A percentile compares a stretch with the other conserved stretches of the same genome.
Evolutionary conservation across 2,329 filamentous ascomycete species (phyloP).

Genomic region (Fusarium bulbicola): DNA sequence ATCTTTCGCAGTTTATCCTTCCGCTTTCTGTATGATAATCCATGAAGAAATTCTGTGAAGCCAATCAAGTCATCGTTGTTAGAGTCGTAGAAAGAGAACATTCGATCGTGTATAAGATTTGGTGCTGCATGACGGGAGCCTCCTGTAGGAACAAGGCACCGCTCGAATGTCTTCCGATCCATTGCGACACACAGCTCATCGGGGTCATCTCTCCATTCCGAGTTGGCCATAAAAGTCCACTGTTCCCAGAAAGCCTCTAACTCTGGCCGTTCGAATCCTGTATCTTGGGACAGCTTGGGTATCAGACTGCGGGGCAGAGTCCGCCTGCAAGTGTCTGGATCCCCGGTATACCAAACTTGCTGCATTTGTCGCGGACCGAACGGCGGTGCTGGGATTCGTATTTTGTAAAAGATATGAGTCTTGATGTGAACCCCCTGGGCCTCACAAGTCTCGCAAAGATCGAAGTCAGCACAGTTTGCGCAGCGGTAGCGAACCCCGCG

Average conservation of each 20-base stretch:
- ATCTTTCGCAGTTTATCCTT: constrained; percentile 77
- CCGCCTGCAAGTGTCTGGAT: constrained; percentile 75
- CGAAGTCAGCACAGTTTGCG: constrained; percentile 94
- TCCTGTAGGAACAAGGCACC: constrained; percentile 86
- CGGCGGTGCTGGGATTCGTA: constrained; percentile 87
- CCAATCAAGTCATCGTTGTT: constrained; percentile 90
- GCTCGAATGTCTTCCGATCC: constrained; percentile 91
- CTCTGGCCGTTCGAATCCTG: constrained; percentile 84
- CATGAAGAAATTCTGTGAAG: constrained; percentile 90
- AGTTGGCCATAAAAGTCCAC: constrained; percentile 92
- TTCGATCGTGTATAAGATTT: constrained; percentile 93
- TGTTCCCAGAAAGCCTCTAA: constrained; percentile 96
- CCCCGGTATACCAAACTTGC: constrained; percentile 87
- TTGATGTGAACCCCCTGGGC: constrained; percentile 80
- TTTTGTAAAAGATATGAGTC: constrained; percentile 97
- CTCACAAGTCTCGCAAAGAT: constrained; percentile 94
- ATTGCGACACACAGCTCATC: constrained; percentile 82
- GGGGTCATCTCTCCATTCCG: constrained; percentile 83
- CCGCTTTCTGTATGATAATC: constrained; percentile 74
- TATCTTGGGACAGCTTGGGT: constrained; percentile 74
- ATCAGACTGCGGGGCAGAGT: constrained; percentile 74
- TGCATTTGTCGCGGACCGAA: constrained; percentile 83
- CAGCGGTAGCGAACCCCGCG: constrained; percentile 93
- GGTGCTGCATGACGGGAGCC: constrained; percentile 80
- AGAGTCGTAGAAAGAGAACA: constrained; percentile 96